A percentile compares a stretch with the other conserved stretches of the same genome.
Conservation (phyloP, 1,284 basidiomycete genomes). For the Tausonia pullulans region DNA sequence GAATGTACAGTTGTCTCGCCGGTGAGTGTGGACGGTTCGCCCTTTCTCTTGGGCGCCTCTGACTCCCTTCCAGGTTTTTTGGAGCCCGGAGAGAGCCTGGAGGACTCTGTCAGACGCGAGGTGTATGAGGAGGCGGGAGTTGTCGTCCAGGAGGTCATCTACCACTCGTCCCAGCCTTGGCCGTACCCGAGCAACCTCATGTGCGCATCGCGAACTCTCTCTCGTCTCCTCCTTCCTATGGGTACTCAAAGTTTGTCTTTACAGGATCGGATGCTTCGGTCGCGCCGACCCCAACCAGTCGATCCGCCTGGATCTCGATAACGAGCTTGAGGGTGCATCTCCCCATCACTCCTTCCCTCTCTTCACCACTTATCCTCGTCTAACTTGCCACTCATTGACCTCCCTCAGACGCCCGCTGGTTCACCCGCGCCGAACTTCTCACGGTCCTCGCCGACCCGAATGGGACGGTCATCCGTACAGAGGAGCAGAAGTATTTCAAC, state of each 20-base stretch:
- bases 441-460: conserved; percentile 48
- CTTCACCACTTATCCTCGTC: not conserved
- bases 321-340: conserved; percentile 75
- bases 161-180: conserved; percentile 80
- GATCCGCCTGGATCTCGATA: conserved; percentile 80
- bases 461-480: conserved; percentile 45
- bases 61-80: conserved; percentile 68
- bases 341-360: no score
- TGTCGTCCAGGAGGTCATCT: conserved; percentile 66
- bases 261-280: conserved; percentile 80
- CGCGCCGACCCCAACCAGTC: conserved; percentile 56
- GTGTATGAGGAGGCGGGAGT: conserved; percentile 93
- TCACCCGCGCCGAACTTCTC: conserved; percentile 60
- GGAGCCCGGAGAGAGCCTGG: conserved; percentile 87
- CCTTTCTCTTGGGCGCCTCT: conserved; percentile 47
- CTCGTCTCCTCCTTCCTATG: not conserved
- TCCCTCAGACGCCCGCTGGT: conserved; percentile 71
- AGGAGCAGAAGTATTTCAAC: conserved; percentile 43
- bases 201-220: conserved; percentile 34
- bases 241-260: not conserved
- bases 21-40: conserved; percentile 31
- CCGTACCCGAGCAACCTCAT: conserved; percentile 1
- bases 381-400: conserved; percentile 1
- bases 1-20: conserved; percentile 67
- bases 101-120: conserved; percentile 86